These are phyloP conservation scores for Alternaria sp. DNA, from an alignment of 2,329 filamentous ascomycete species.

Conservation along the genomic window DNA sequence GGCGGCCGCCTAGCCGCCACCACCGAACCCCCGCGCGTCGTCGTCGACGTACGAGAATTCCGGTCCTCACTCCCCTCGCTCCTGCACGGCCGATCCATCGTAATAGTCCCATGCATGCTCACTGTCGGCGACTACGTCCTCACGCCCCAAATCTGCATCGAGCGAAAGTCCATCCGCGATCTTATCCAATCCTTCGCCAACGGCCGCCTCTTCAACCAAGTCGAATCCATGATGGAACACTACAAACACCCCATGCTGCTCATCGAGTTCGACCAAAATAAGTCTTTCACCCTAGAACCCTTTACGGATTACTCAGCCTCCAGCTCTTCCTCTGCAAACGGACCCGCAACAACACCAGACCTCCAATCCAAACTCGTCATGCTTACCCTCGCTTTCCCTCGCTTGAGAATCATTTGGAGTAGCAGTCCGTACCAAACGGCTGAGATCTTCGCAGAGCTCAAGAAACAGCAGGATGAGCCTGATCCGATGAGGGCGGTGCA, in stretches of 20 bases:
- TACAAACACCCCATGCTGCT: slow-evolving; percentile 90
- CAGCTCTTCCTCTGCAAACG: slow-evolving; percentile 8
- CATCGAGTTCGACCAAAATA: slow-evolving; percentile 97
- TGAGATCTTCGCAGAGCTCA: slow-evolving; percentile 93
- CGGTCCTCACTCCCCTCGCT: slow-evolving; percentile 90
- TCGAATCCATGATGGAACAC: slow-evolving; percentile 91
- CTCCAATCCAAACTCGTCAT: slow-evolving; percentile 91
- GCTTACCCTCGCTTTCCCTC: slow-evolving; percentile 88
- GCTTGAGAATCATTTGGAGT: slow-evolving; percentile 88
- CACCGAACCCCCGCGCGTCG: slow-evolving; percentile 83
- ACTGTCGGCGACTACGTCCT: slow-evolving; percentile 97
- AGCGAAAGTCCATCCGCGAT: slow-evolving; percentile 92
- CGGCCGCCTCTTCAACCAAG: slow-evolving; percentile 88
- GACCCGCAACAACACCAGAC: slow-evolving; percentile 71
- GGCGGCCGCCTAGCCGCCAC: slow-evolving; percentile 85
- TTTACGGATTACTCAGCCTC: slow-evolving; percentile 53
- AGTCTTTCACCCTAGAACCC: slow-evolving; percentile 86
- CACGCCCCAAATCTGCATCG: slow-evolving; percentile 87
- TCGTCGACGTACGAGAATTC: slow-evolving; percentile 96
- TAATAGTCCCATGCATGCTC: slow-evolving; percentile 91
- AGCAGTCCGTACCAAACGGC: slow-evolving; percentile 92
- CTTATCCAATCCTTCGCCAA: slow-evolving; percentile 91
- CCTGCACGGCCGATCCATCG: slow-evolving; percentile 84
- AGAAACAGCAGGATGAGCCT: slow-evolving; percentile 86
- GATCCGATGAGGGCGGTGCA: slow-evolving; percentile 87